Percentiles rank a stretch among this genome's conserved stretches.
phyloP scores from a whole-genome alignment of 179 eudicot species.

The Drosera spatulata region DNA sequence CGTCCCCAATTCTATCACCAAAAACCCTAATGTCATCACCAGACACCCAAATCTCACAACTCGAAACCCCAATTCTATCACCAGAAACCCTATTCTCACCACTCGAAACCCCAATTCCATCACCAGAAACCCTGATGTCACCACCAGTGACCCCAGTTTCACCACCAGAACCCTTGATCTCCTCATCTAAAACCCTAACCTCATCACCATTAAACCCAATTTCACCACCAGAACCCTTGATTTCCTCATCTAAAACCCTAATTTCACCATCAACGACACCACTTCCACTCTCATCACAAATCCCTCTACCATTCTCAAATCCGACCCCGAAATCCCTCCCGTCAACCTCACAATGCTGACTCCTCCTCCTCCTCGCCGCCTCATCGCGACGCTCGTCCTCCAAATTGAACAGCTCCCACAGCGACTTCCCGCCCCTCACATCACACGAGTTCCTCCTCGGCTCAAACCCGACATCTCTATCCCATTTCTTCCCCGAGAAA shows the following conservation, averaged over 20 bases:
- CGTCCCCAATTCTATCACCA: too few species aligned
- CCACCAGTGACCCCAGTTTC: constrained; percentile 1
- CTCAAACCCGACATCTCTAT: constrained; percentile 16
- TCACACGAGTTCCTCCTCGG: constrained; percentile 62
- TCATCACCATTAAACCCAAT: constrained; percentile 9
- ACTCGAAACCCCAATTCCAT: too few species aligned
- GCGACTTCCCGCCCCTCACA: constrained; percentile 30
- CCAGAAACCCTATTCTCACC: too few species aligned
- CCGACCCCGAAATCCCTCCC: constrained; percentile 33
- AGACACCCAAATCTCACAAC: too few species aligned
- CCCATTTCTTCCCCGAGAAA: constrained; percentile 27
- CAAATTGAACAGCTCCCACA: constrained; percentile 28
- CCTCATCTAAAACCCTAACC: constrained; percentile 18
- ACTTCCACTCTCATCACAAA: constrained; percentile 24
- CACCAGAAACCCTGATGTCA: too few species aligned
- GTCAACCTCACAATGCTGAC: constrained; percentile 14
- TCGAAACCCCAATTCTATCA: too few species aligned
- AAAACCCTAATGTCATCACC: too few species aligned
- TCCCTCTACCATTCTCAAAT: constrained; percentile 13
- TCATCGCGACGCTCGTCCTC: constrained; percentile 29
- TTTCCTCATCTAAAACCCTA: constrained; percentile 16
- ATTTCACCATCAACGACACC: background rate
- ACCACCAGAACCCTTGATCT: constrained; percentile 13
- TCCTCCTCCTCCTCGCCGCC: background rate
- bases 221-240: constrained; percentile 18